Percentiles rank a stretch among this genome's conserved stretches.
These are phyloP conservation scores for Phytopythium ostracodes DNA, from an alignment of 352 stramenopile species.

Conservation along the genomic window DNA sequence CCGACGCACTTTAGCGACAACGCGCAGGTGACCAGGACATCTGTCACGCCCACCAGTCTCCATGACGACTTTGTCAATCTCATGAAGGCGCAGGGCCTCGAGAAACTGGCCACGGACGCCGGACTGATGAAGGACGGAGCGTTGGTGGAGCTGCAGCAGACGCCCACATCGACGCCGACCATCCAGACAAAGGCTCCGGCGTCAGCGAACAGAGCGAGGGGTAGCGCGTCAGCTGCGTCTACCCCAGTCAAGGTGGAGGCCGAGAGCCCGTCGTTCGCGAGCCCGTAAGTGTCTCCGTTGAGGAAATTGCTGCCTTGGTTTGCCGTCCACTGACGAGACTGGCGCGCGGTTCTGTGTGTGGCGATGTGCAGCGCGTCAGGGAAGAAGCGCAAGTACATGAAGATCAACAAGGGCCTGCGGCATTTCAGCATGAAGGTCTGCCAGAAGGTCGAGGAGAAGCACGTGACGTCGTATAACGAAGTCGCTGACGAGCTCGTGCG, in stretches of 20 bases:
- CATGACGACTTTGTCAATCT: constrained; percentile 87
- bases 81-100: constrained; percentile 79
- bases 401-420: constrained; percentile 90
- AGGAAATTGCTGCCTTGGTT: background rate
- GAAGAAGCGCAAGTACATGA: constrained; percentile 80
- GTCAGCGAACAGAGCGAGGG: background rate
- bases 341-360: constrained; percentile 2
- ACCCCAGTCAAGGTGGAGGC: constrained; percentile 5
- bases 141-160: constrained; percentile 50
- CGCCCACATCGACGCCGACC: constrained; percentile 11
- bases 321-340: background rate
- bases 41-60: constrained; percentile 63
- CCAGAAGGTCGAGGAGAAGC: constrained; percentile 96
- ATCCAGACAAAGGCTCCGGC: constrained; percentile 8
- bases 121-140: constrained; percentile 71
- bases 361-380: constrained; percentile 31
- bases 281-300: constrained; percentile 34
- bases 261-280: constrained; percentile 50
- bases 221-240: background rate
- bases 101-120: constrained; percentile 80
- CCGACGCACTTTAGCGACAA: background rate
- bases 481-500: constrained; percentile 92
- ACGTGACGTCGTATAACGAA: constrained; percentile 95
- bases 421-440: constrained; percentile 97
- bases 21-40: constrained; percentile 12